These are phyloP conservation scores for Aspergillus fijiensis DNA, from an alignment of 2,329 filamentous ascomycete genomes.

Conservation along the genomic window DNA sequence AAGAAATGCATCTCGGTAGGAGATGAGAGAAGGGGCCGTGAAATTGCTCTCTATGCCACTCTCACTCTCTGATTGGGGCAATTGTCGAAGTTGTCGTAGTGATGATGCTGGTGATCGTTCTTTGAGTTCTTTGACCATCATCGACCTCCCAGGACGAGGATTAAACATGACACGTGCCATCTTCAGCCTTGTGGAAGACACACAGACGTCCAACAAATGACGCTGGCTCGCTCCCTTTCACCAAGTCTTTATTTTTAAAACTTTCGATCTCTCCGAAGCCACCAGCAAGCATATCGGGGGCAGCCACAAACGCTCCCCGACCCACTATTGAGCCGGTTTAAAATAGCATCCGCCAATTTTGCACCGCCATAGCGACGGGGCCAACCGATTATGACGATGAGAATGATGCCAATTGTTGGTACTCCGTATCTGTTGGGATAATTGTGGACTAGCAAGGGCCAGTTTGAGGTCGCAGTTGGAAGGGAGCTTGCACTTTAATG, in stretches of 20 bases:
- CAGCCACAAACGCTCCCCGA: constrained; percentile 1
- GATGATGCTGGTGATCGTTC: too few species aligned
- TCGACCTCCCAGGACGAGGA: not conserved
- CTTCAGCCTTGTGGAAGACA: constrained; percentile 12
- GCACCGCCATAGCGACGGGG: constrained; percentile 12
- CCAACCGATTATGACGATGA: not conserved
- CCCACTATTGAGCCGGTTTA: constrained; percentile 9
- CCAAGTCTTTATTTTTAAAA: not conserved
- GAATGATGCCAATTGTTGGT: too few species aligned
- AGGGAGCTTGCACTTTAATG: not conserved
- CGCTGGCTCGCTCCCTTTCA: not conserved
- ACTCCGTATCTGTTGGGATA: not conserved
- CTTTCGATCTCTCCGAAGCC: not conserved
- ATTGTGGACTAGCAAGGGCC: not conserved
- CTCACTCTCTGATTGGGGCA: not conserved
- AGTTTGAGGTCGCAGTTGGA: not conserved
- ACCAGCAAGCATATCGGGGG: not conserved
- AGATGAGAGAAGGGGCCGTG: not conserved
- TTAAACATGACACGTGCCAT: constrained; percentile 2
- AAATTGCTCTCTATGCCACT: not conserved
- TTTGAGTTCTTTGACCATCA: too few species aligned
- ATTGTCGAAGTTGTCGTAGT: not conserved
- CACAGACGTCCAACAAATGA: not conserved
- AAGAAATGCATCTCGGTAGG: not conserved
- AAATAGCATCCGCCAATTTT: constrained; percentile 11